These are phyloP conservation scores for Russula foetens DNA, from an alignment of 768 basidiomycete genomes.

Conservation along the genomic window DNA sequence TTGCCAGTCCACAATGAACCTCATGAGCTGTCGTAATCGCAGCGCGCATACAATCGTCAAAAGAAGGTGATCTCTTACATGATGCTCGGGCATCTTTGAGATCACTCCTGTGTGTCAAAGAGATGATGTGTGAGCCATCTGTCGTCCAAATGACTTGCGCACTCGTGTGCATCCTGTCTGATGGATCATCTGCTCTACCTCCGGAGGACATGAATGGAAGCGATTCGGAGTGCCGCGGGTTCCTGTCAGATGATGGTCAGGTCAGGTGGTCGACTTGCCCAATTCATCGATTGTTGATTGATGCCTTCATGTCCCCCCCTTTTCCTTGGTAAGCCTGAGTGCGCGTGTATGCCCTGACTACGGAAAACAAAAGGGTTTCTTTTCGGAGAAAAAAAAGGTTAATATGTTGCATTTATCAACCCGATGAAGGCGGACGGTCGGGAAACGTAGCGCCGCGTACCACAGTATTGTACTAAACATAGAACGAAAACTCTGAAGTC, in stretches of 20 bases:
- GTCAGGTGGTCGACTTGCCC: not conserved
- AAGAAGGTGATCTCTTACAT: not conserved
- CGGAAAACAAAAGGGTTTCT: not conserved
- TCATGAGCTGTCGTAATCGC: not conserved
- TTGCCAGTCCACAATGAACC: not conserved
- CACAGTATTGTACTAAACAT: no score
- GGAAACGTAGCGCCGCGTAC: not conserved
- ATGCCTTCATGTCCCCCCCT: no score
- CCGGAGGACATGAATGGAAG: not conserved
- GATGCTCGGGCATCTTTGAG: not conserved
- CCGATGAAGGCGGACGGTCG: slow-evolving; percentile 6
- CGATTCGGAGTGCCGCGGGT: slow-evolving; percentile 16
- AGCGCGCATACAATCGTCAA: not conserved
- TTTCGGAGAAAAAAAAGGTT: not conserved
- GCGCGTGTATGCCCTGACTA: not conserved
- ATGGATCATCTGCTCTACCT: not conserved
- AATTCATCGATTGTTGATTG: not conserved
- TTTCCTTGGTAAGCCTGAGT: no score
- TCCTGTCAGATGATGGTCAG: not conserved
- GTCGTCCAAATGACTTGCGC: not conserved
- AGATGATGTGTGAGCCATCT: not conserved
- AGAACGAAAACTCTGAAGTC: not conserved
- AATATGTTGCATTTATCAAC: not conserved
- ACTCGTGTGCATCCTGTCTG: not conserved
- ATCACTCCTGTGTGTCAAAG: not conserved